Evolutionary conservation across 2,329 filamentous ascomycete genomes (phyloP), one percentile per base, ranked within the genome.

Genomic region (Penicillium sp.): DNA sequence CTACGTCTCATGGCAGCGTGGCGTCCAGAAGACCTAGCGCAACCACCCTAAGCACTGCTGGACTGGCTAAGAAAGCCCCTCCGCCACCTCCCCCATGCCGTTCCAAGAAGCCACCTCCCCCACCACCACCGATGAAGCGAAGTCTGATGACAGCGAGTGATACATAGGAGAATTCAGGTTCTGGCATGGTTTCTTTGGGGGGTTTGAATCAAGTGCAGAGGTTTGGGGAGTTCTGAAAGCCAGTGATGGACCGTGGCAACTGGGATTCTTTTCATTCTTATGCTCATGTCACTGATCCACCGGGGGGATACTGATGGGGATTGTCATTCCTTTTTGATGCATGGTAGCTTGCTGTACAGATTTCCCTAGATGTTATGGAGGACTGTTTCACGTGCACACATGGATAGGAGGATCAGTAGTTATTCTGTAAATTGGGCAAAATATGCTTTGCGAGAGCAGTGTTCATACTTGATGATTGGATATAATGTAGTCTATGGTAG

Each of bases 51-150:
- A 62, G 63, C 56, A 55, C 54, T 24, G 52, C 51, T 11, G 50
- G 52, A 37, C 40, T 62, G 22, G 60, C 66, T 38, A 77, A 77
- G 64, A 81, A 79, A 65, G 76, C 74, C 36, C 78, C 80, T 38
- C 82, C 82, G 16, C 82, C 82, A 23, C 82, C 82, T 20, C 80
- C 80, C 22, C 78, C 79, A 7, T 77, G 77, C 18, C 71, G 81
- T 60, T 69, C 78, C 28, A 86, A 84, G 74, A 85, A 85, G 66
- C 80, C 81, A 10, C 77, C 79, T 18, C 80, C 82, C 49, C 80
- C 80, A 29, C 82, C 80, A 18, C 80, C 79, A 9, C 82, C 82
- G 18, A 77, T 81, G 69, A 85, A 85, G 73, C 71, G 80, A 55
- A 76, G 60, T 20, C 44, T 66, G 22, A 43, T 68, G 3, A 58